These are phyloP conservation scores for Curvularia lunata DNA, from an alignment of 2,329 filamentous ascomycete species.

Conservation along the genomic window DNA sequence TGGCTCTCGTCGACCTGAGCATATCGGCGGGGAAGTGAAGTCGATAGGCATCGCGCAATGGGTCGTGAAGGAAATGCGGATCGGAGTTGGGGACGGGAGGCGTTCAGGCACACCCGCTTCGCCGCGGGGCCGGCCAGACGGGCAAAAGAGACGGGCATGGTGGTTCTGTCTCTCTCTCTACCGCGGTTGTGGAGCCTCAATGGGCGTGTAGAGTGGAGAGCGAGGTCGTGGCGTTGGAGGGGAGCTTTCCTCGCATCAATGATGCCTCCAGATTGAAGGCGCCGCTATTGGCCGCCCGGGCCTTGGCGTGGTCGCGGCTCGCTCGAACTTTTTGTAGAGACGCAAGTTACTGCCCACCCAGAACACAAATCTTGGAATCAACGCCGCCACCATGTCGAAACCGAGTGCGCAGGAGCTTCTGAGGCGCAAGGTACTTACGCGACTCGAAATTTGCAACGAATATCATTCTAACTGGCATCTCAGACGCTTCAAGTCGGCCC, in stretches of 20 bases:
- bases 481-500: slow-evolving; percentile 85
- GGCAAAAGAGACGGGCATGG: slow-evolving; percentile 74
- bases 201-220: slow-evolving; percentile 44
- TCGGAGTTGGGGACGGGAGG: slow-evolving; percentile 56
- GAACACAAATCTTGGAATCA: slow-evolving; percentile 19
- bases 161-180: slow-evolving; percentile 41
- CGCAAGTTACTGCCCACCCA: slow-evolving; percentile 25
- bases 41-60: slow-evolving; percentile 69
- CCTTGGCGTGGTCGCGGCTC: slow-evolving; percentile 31
- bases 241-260: slow-evolving; percentile 36
- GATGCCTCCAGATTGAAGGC: slow-evolving; percentile 38
- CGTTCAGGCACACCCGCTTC: slow-evolving; percentile 67
- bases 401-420: slow-evolving; percentile 61
- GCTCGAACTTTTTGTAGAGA: slow-evolving; percentile 36
- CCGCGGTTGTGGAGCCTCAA: slow-evolving; percentile 44
- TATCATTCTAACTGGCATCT: slow-evolving; percentile 18
- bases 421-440: slow-evolving; percentile 63
- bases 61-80: slow-evolving; percentile 49
- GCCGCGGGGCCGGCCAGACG: slow-evolving; percentile 75
- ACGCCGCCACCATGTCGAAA: slow-evolving; percentile 51
- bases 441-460: slow-evolving; percentile 8
- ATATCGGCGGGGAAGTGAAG: slow-evolving; percentile 67
- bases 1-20: slow-evolving; percentile 60
- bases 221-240: slow-evolving; percentile 42
- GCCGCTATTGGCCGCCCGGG: slow-evolving; percentile 37